Evolutionary conservation across 2,329 filamentous ascomycete genomes (phyloP).

Genomic region (Colletotrichum karsti): DNA sequence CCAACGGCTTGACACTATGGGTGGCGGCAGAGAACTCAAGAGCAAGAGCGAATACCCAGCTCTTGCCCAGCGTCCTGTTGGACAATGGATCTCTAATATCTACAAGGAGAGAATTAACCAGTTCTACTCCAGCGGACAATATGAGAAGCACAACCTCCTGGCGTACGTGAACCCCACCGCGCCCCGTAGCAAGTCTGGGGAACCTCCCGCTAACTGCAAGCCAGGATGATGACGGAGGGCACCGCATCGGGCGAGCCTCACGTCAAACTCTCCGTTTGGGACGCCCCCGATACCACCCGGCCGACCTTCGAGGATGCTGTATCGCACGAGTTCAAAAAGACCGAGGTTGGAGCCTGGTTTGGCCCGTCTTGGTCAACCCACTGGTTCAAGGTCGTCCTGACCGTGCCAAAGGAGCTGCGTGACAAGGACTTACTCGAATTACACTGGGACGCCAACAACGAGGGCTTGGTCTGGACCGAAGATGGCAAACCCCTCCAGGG

Average conservation of each 20-base stretch:
- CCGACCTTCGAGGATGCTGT: conserved; percentile 88
- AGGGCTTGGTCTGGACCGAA: conserved; percentile 93
- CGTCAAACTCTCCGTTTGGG: conserved; percentile 87
- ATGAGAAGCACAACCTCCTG: conserved; percentile 76
- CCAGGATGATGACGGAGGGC: conserved; percentile 77
- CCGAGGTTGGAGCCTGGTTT: conserved; percentile 80
- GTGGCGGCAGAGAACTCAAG: conserved; percentile 56
- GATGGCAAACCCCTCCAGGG: conserved; percentile 92
- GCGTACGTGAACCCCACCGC: conserved; percentile 58
- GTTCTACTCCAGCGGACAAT: conserved; percentile 84
- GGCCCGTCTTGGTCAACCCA: conserved; percentile 98
- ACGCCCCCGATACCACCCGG: conserved; percentile 79
- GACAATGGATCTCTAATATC: conserved; percentile 85
- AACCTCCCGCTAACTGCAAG: conserved; percentile 29
- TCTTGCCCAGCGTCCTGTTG: conserved; percentile 63
- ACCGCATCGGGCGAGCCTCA: conserved; percentile 73
- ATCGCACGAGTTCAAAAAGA: conserved; percentile 77
- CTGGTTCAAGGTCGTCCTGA: conserved; percentile 90
- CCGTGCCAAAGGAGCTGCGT: conserved; percentile 75
- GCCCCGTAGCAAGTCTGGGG: conserved; percentile 4
- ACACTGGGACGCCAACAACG: conserved; percentile 94
- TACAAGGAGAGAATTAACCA: conserved; percentile 85
- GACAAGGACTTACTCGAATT: conserved; percentile 89
- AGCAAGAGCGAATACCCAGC: conserved; percentile 60
- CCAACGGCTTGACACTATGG: conserved; percentile 49